phyloP scores from a whole-genome alignment of 257 asterid genomes.

The Jasminum sambac region DNA sequence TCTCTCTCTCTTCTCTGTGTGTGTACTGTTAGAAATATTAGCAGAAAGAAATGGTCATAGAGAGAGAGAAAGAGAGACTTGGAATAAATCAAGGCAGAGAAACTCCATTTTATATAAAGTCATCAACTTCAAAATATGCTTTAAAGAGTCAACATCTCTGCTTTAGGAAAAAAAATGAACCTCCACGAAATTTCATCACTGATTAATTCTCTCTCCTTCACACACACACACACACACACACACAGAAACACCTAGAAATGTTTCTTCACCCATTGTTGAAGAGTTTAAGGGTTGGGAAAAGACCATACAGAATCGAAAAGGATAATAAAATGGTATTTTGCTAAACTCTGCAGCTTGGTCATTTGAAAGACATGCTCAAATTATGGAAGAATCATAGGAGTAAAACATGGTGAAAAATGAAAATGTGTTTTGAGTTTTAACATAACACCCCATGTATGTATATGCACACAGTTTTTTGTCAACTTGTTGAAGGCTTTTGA shows the following conservation, averaged over 20 bases:
- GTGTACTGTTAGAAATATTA: not conserved
- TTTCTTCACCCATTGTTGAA: not conserved
- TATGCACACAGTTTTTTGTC: not conserved
- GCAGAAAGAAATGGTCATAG: conserved; percentile 11
- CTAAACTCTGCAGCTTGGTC: not conserved
- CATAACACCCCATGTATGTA: not conserved
- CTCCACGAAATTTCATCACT: not conserved
- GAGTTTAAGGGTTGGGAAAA: not conserved
- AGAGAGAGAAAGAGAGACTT: not conserved
- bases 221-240: not conserved
- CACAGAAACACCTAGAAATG: not conserved
- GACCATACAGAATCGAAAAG: not conserved
- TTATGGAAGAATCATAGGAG: not conserved
- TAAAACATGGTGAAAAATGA: not conserved
- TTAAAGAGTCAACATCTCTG: not conserved
- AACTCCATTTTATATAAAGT: not conserved
- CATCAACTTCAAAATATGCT: not conserved
- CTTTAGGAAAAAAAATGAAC: not conserved
- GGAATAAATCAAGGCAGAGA: conserved; percentile 4
- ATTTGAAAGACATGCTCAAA: not conserved
- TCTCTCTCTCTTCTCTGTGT: not conserved
- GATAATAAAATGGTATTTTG: not conserved
- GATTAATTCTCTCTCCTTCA: too few relatives aligned
- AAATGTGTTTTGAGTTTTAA: not conserved
- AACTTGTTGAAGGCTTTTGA: not conserved